Percentiles rank a stretch among this genome's conserved stretches.
Evolutionary conservation across 2,329 filamentous ascomycete genomes (phyloP).

Genomic region (Colletotrichum australisinense): DNA sequence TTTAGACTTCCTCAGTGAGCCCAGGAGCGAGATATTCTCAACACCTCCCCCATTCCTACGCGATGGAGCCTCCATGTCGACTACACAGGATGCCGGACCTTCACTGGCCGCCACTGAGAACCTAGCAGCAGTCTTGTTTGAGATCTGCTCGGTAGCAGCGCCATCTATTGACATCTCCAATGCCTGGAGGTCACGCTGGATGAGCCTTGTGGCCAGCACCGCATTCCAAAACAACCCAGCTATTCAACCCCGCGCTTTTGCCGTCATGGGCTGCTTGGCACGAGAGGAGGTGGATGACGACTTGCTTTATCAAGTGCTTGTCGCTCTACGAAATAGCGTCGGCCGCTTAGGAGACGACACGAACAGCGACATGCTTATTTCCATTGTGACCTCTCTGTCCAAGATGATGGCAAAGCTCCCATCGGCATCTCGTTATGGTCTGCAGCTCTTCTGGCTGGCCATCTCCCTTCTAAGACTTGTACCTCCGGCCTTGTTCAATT

Average conservation of each 20-base stretch:
- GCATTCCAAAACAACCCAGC: constrained; percentile 80
- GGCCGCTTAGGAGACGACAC: constrained; percentile 73
- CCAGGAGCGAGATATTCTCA: constrained; percentile 68
- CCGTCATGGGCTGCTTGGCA: constrained; percentile 77
- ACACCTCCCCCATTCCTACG: constrained; percentile 56
- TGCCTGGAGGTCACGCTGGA: constrained; percentile 78
- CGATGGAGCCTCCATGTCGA: constrained; percentile 66
- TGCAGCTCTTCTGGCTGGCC: constrained; percentile 78
- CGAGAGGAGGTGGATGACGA: constrained; percentile 80
- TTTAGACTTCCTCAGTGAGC: constrained; percentile 70
- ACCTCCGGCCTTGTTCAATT: constrained; percentile 72
- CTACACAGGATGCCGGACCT: constrained; percentile 63
- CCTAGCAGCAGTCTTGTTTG: constrained; percentile 70
- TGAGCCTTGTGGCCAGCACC: constrained; percentile 78
- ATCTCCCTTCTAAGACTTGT: constrained; percentile 74
- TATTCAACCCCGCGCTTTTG: constrained; percentile 76
- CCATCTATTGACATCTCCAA: constrained; percentile 74
- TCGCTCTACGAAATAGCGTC: constrained; percentile 74
- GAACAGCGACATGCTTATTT: constrained; percentile 75
- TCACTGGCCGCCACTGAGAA: constrained; percentile 69
- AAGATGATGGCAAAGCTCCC: constrained; percentile 79
- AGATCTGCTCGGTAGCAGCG: constrained; percentile 72
- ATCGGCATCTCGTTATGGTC: constrained; percentile 73
- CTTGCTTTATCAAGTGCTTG: constrained; percentile 76
- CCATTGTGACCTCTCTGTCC: constrained; percentile 74